Base-by-base conservation (phyloP, 495 filamentous ascomycete species). In the Talaromyces liani region DNA sequence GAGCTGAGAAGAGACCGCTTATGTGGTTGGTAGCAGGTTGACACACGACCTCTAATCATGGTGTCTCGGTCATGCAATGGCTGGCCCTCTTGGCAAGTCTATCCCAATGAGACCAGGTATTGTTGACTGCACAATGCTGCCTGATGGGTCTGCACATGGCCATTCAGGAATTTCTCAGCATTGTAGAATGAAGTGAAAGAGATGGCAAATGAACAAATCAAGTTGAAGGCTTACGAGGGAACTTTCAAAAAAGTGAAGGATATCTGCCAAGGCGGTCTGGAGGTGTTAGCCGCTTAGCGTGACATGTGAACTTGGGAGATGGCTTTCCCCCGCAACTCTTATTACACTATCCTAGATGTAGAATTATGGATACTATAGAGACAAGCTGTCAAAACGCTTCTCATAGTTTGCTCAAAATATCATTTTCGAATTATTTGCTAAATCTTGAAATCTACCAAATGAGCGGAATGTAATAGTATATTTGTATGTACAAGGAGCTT, bases 21-120 rank as follows among this genome's bases (percentile, higher is more conserved):
- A n/a, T n/a, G 59, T 45, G 25, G 36, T 25, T 41, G 53, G 6
- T 56, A 36, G 31, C 56, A 58, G 56, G 27, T 29, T 27, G 53
- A 25, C 27, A 58, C 29, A 58, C 56, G 56, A 58, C 27, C 29
- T 58, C 62, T 58, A 18, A 54, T 58, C 45, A 63, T 53, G 7
- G 12, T 58, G 56, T 29, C 51, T 55, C 10, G 6, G 25, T 55
- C 51, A 25, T 55, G 51, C 51, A 55, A 24, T 25, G 12, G 51
- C 51, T 14, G 51, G 25, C 25, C 14, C 22, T 25, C 51, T 16
- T 29, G 20, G 51, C 51, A 55, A 29, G 10, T 14, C 10, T 12
- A 27, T 55, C 25, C 25, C 24, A 55, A 25, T 29, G 10, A 25
- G 51, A 14, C 22, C 51, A 27, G 51, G 14, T 29, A 24, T n/a